These are phyloP conservation scores for Botrytis aclada DNA, from an alignment of 2,329 filamentous ascomycete species.

Conservation along the genomic window DNA sequence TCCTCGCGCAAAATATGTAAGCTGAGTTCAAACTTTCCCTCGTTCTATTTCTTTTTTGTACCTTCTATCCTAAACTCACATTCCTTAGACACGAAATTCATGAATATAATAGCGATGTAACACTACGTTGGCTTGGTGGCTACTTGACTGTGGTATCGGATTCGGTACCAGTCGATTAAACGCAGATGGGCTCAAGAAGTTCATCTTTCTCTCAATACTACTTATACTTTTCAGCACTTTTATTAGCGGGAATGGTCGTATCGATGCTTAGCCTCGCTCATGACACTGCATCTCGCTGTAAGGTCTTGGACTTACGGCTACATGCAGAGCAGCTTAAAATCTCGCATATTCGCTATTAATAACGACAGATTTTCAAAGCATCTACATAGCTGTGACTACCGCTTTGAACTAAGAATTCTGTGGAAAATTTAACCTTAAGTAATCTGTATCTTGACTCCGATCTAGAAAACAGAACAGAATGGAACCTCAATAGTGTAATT, in stretches of 20 bases:
- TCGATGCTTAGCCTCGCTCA: neutral
- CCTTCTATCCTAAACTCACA: neutral
- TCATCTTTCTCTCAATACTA: neutral
- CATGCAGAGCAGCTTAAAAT: neutral
- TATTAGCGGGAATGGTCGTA: neutral
- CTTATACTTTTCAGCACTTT: neutral
- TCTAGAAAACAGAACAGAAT: neutral
- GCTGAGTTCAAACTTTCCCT: neutral
- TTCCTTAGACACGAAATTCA: neutral
- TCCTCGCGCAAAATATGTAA: neutral
- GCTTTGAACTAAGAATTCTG: rapidly evolving
- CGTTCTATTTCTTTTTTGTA: neutral
- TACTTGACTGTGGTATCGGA: neutral
- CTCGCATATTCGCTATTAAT: neutral
- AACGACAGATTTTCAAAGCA: neutral
- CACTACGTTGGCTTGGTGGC: neutral
- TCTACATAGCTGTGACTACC: neutral
- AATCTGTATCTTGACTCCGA: neutral
- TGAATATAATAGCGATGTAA: neutral
- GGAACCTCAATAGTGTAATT: neutral
- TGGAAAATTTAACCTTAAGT: neutral
- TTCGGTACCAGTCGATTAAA: neutral
- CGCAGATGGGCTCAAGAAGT: neutral
- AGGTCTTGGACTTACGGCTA: neutral
- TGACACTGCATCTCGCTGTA: neutral